These are phyloP conservation scores for Pseudozyma pruni DNA, from an alignment of 1,284 basidiomycete genomes.

Conservation along the genomic window DNA sequence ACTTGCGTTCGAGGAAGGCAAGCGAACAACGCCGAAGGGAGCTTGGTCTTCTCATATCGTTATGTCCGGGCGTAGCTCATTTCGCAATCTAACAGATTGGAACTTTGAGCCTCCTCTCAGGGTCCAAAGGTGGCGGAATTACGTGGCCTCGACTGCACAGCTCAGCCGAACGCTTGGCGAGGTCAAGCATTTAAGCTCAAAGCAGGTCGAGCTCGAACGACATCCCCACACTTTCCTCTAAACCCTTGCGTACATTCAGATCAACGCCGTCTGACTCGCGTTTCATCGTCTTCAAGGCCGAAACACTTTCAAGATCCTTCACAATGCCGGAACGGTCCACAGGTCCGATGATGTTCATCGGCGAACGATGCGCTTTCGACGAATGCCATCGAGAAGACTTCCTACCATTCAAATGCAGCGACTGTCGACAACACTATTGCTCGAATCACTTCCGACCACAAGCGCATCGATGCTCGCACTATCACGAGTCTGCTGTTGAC, in stretches of 20 bases:
- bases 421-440: constrained; percentile 56
- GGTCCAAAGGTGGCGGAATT: no score
- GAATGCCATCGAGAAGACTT: constrained; percentile 62
- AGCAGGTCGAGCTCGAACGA: no score
- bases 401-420: constrained; percentile 58
- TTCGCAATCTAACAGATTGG: no score
- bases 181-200: no score
- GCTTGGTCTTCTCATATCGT: no score
- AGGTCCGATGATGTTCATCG: constrained; percentile 62
- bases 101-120: no score
- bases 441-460: constrained; percentile 50
- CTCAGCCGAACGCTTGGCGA: not conserved
- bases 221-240: not conserved
- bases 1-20: no score
- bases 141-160: no score
- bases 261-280: no score
- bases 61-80: no score
- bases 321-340: constrained; percentile 47
- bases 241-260: no score
- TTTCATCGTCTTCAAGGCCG: not conserved
- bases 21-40: no score
- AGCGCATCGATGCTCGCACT: constrained; percentile 37
- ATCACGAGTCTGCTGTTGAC: constrained; percentile 25
- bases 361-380: constrained; percentile 51
- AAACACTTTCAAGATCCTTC: not conserved